Evolutionary conservation across 2,329 filamentous ascomycete genomes (phyloP), one percentile per base, ranked within the genome.

Genomic region (Cercospora janseana): DNA sequence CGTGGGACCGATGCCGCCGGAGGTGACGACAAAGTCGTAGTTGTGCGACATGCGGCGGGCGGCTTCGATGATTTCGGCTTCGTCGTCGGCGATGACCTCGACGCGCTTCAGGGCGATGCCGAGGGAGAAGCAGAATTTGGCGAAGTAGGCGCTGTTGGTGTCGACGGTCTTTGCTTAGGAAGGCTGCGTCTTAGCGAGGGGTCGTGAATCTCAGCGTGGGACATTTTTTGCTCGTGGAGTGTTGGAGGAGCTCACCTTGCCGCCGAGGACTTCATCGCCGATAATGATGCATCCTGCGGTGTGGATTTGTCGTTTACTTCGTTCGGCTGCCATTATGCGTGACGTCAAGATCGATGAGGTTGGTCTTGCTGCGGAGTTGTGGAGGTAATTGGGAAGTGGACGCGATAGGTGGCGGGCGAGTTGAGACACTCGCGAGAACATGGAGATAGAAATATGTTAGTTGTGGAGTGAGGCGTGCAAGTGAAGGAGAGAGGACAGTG

Each of bases 11-110:
- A 98, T 97, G 23, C 93, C 92, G 59, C 93, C 92, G 62, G 87
- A 93, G 5, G 93, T 97, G 4, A 97, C 88, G 37, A 98, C 88
- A 67, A 97, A 88, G 70, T 97, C 93, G 67, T 96, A 97, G 57
- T 81, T 84, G 45, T 80, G 78, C 65, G 88, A 94, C 90, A 98
- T 95, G 56, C 91, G 83, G 45, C 79, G 79, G 4, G 89, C 85
- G 1, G 90, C 89, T 69, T 97, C 91, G 44, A 92, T 76, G 65
- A 98, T 97, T 63, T 96, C 91, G 55, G 75, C 75, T 66, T 95
- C 89, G 57, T 96, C 91, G 63, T 98, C 93, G 54, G 88, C 86
- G 63, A 97, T 93, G 51, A 96, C 91, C 69, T 97, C 93, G 47
- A 97, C 78, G 38, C 90, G 80, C 70, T 92, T 93, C 59, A 98